These are phyloP conservation scores for Madurella mycetomatis DNA, from an alignment of 2,329 filamentous ascomycete genomes.

Conservation along the genomic window DNA sequence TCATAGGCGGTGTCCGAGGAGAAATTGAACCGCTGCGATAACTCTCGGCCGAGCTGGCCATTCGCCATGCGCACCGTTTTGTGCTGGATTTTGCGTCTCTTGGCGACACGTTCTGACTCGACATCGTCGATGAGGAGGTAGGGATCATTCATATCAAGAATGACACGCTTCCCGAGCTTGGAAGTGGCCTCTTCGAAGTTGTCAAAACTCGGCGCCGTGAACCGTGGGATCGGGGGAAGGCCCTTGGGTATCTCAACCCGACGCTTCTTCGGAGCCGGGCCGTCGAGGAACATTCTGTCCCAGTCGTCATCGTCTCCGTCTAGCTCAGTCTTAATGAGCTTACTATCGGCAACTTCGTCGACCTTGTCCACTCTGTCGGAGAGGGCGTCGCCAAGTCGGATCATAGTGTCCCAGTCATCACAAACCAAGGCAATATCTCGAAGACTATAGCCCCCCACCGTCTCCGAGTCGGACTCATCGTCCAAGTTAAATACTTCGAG, in stretches of 20 bases:
- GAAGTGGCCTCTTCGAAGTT: constrained; percentile 72
- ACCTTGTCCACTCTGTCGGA: constrained; percentile 5
- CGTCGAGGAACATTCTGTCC: constrained; percentile 56
- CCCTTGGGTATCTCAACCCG: constrained; percentile 49
- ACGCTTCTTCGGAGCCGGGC: constrained; percentile 58
- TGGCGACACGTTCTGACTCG: constrained; percentile 58
- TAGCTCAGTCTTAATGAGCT: constrained; percentile 36
- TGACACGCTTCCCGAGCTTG: constrained; percentile 70
- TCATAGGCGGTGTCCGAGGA: constrained; percentile 97
- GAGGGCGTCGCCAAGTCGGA: constrained; percentile 42
- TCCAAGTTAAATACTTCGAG: constrained; percentile 38
- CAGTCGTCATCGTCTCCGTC: constrained; percentile 58
- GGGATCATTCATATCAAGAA: constrained; percentile 83
- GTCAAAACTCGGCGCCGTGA: constrained; percentile 69
- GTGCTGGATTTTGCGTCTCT: constrained; percentile 52
- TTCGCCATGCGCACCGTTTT: constrained; percentile 64
- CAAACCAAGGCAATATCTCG: constrained; percentile 82
- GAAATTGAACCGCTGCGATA: constrained; percentile 84
- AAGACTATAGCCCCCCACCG: constrained; percentile 69
- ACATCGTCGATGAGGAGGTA: constrained; percentile 78
- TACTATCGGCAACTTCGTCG: constrained; percentile 20
- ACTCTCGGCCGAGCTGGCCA: constrained; percentile 65
- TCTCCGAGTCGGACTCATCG: constrained; percentile 55
- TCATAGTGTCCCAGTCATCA: constrained; percentile 73
- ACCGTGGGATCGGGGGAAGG: constrained; percentile 53